phyloP scores from a whole-genome alignment of 2,329 filamentous ascomycete species.

The Colletotrichum sojae region DNA sequence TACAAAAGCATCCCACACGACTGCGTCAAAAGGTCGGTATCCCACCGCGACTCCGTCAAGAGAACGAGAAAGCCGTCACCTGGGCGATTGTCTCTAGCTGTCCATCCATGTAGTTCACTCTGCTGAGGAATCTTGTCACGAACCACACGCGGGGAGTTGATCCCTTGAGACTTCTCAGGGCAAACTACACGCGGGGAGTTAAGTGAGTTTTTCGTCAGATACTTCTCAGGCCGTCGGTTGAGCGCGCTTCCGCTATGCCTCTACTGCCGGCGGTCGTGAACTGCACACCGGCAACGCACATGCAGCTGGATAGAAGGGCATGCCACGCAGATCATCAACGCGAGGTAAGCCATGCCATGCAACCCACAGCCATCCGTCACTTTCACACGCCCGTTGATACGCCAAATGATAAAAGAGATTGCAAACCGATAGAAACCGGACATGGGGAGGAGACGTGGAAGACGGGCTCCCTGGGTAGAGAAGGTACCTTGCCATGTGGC shows the following conservation, averaged over 20 bases:
- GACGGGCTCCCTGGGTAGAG: not conserved
- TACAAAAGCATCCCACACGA: not conserved
- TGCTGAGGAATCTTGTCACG: too few species aligned
- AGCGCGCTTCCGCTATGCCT: not conserved
- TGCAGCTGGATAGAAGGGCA: not conserved
- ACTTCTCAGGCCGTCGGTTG: not conserved
- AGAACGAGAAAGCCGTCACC: too few species aligned
- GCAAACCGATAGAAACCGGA: not conserved
- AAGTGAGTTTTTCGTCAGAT: too few species aligned
- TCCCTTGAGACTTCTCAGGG: not conserved
- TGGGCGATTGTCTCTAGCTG: too few species aligned
- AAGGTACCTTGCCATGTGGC: constrained; percentile 32
- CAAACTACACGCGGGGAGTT: not conserved
- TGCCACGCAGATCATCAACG: constrained; percentile 15
- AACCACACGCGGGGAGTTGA: too few species aligned
- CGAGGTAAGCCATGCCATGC: not conserved
- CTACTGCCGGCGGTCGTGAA: not conserved
- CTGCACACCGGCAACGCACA: constrained; percentile 3
- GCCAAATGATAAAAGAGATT: too few species aligned
- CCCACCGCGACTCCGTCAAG: not conserved
- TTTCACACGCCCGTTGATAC: not conserved
- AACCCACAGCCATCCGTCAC: not conserved
- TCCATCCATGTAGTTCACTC: too few species aligned
- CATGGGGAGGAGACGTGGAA: not conserved
- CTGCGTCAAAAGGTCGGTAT: not conserved